phyloP scores from a whole-genome alignment of 208 protist genomes.

The Borovskyia barvae region DNA sequence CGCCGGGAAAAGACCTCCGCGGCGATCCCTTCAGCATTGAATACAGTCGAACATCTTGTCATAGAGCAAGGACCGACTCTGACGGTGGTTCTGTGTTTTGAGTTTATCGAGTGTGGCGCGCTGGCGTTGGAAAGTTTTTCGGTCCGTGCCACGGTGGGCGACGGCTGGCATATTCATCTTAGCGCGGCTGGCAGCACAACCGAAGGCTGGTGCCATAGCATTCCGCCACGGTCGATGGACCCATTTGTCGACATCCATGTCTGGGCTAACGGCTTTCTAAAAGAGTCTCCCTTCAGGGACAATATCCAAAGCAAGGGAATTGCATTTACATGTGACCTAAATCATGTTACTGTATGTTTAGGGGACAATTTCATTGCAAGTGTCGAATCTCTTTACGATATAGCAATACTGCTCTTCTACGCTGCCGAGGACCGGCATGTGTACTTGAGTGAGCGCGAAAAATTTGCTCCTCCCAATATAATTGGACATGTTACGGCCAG shows the following conservation, averaged over 20 bases:
- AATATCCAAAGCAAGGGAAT: constrained; percentile 47
- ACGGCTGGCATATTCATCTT: constrained; percentile 45
- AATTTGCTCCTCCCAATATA: constrained; percentile 34
- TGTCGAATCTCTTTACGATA: constrained; percentile 45
- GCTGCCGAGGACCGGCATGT: constrained; percentile 47
- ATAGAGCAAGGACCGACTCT: background rate
- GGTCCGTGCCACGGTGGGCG: constrained; percentile 7
- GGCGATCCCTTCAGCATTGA: background rate
- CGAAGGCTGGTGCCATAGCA: constrained; percentile 27
- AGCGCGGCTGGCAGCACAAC: constrained; percentile 27
- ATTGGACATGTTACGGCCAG: constrained; percentile 27
- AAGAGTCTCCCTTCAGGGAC: constrained; percentile 35
- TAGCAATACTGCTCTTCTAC: constrained; percentile 39
- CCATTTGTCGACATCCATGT: constrained; percentile 24
- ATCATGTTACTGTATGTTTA: constrained; percentile 30
- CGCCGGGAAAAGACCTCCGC: too few species aligned
- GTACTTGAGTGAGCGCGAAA: constrained; percentile 36
- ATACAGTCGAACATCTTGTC: background rate
- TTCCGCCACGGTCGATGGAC: constrained; percentile 15
- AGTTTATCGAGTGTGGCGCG: constrained; percentile 22
- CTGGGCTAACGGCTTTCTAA: constrained; percentile 46
- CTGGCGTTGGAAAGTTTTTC: constrained; percentile 19
- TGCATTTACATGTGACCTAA: constrained; percentile 35
- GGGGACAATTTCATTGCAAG: constrained; percentile 33
- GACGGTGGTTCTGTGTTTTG: constrained; percentile 4